Evolutionary conservation across 345 rosid genomes (phyloP).

Genomic region (Aquilaria malaccensis): DNA sequence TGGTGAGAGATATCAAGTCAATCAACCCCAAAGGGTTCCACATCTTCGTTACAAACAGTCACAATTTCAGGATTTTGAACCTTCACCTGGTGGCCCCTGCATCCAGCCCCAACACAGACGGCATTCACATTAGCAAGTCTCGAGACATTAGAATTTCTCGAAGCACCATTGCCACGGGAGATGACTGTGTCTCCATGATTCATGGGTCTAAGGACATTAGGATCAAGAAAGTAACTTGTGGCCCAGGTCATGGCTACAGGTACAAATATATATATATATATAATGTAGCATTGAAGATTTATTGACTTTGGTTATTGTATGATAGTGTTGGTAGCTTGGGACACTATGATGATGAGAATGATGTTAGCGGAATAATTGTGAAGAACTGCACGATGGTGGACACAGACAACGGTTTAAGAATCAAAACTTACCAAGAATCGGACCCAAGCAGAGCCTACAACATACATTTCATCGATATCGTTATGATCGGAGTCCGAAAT

Average conservation of each 20-base stretch:
- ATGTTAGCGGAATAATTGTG: constrained; percentile 43
- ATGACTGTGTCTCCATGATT: constrained; percentile 62
- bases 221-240: constrained; percentile 44
- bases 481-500: constrained; percentile 44
- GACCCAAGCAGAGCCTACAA: constrained; percentile 34
- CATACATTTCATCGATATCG: constrained; percentile 34
- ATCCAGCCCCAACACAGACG: constrained; percentile 55
- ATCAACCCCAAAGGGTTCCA: constrained; percentile 55
- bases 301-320: background rate
- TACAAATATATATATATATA: background rate
- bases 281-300: background rate
- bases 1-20: constrained; percentile 28
- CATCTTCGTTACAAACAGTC: constrained; percentile 19
- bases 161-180: constrained; percentile 46
- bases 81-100: constrained; percentile 33
- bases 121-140: constrained; percentile 66
- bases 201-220: constrained; percentile 46
- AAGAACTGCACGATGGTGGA: constrained; percentile 37
- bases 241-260: constrained; percentile 86
- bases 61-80: constrained; percentile 20
- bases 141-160: constrained; percentile 31
- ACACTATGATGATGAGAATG: constrained; percentile 38
- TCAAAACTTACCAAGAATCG: constrained; percentile 60
- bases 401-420: constrained; percentile 62
- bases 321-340: constrained; percentile 73